Base-by-base conservation (phyloP, 805 yeast genomes). In the Candida loeiensis region DNA sequence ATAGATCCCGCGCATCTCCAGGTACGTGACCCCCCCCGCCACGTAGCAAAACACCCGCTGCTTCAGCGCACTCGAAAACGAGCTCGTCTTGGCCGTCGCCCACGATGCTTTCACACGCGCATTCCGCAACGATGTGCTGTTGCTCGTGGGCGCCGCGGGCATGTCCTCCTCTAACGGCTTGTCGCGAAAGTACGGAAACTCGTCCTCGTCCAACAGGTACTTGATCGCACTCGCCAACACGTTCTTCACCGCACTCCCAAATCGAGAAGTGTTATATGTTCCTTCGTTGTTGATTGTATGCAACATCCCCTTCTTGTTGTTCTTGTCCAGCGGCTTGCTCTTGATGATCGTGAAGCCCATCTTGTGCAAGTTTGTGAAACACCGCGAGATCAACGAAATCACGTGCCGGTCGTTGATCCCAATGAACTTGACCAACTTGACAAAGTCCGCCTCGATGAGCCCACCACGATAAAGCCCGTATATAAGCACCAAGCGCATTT, bases 21-120 rank as follows among this genome's bases (percentile, higher is more conserved):
- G 76, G 48, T 82, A 77, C 0, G 98, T 87, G 15, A 85, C 62
- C 6, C 98, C 99, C 16, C 99, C 99, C 2, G 95, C 83, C 19
- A 88, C 75, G 54, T 80, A 93, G 41, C 89, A 77, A 48, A 90
- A 76, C 6, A 90, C 69, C 36, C 93, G 69, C 55, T 87, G 96
- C 48, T 79, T 62, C 16, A 61, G 52, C n/a, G 56, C 46, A 20
- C 33, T 39, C 21, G 21, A 21, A 27, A 32, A 27, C 3, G 34
- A 15, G 22, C n/a, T 14, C 5, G 50, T 28, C 3, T 66, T 54
- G 3, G 60, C 47, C 28, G 74, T 78, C 3, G 88, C 85, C 93
- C 93, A 85, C 0, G 82, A 77, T 0, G 91, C 88, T 46, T 81
- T 77, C 50, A 82, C 85, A 30, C 85, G 71, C 6, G 84, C 79